Evolutionary conservation across 2,329 filamentous ascomycete genomes (phyloP).

Genomic region (Sclerotinia nivalis): DNA sequence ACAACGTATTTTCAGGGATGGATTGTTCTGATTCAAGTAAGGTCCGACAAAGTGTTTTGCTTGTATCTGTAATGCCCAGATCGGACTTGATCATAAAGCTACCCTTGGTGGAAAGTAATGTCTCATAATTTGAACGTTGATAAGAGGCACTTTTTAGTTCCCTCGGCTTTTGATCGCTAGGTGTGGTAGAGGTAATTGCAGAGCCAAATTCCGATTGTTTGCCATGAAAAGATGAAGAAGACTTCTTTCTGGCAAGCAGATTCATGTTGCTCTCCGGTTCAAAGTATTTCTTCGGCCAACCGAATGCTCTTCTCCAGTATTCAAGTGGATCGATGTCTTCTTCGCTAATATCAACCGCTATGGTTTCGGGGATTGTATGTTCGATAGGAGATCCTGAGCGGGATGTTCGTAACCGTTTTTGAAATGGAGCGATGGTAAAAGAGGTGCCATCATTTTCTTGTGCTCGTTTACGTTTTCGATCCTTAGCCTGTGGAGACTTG

Average conservation of each 20-base stretch:
- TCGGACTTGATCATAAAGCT: slow-evolving; percentile 44
- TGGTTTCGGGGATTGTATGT: not conserved
- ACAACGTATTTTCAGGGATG: not conserved
- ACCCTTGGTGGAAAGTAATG: slow-evolving; percentile 44
- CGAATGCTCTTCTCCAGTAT: not conserved
- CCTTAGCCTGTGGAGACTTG: slow-evolving; percentile 29
- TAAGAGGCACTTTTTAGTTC: slow-evolving; percentile 45
- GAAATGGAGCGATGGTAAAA: slow-evolving; percentile 24
- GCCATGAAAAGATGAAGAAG: slow-evolving; percentile 33
- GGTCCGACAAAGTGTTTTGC: slow-evolving; percentile 37
- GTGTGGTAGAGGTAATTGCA: slow-evolving; percentile 35
- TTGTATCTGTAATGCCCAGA: slow-evolving; percentile 39
- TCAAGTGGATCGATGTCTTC: slow-evolving; percentile 1
- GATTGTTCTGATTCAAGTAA: not conserved
- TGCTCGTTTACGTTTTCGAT: slow-evolving; percentile 15
- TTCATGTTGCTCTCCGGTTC: slow-evolving; percentile 25
- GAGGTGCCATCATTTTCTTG: not conserved
- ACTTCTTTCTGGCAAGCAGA: slow-evolving; percentile 40
- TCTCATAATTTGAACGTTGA: slow-evolving; percentile 42
- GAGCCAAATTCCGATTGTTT: slow-evolving; percentile 35
- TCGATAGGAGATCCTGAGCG: not conserved
- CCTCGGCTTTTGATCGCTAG: slow-evolving; percentile 44
- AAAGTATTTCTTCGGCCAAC: slow-evolving; percentile 14
- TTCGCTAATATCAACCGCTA: not conserved
- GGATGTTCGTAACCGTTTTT: slow-evolving; percentile 29